Base-by-base conservation (phyloP, 2,329 filamentous ascomycete species). In the Botryotinia convoluta region DNA sequence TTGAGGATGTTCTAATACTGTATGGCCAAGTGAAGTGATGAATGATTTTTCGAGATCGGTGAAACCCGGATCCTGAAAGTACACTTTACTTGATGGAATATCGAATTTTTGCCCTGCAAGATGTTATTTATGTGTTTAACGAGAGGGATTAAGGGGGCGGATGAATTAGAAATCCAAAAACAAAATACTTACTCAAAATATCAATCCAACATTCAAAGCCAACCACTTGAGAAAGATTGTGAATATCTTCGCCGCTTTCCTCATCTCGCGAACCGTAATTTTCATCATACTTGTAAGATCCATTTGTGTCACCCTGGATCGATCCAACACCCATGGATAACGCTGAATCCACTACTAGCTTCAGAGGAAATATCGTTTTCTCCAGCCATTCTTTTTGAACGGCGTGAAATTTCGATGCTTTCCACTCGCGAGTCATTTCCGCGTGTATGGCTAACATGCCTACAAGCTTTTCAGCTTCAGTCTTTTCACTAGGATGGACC, bases 211-310 rank as follows among this genome's bases (percentile, higher is more conserved):
- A 57, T 29, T 57, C 51, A 29, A 57, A 57, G n/a, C 26, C 51
- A 29, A 57, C n/a, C n/a, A 32, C 14, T 18, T 8, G 14, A 16
- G 51, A 29, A 16, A 57, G 9, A 16, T 57, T 3, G 14, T 4
- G 1, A 18, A 57, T 3, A 29, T 29, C 51, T 18, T 0, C 0
- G 51, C 6, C 51, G 0, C 3, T 2, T 29, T 29, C 51, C 16
- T 18, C 51, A 29, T 32, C n/a, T 29, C 14, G 9, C n/a, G 14
- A 8, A 29, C n/a, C 51, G n/a, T 57, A 57, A 29, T 6, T 6
- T 18, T 29, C 6, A 18, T 29, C 51, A 29, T 29, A 57, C 51
- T 29, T 57, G 14, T 32, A 57, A 57, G n/a, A 29, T 18, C 51
- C n/a, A 57, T 57, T 29, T 57, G n/a, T 3, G 14, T 29, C 7